These are phyloP conservation scores for Rutidosis leptorrhynchoides DNA, from an alignment of 129 eudicot genomes.

Conservation along the genomic window DNA sequence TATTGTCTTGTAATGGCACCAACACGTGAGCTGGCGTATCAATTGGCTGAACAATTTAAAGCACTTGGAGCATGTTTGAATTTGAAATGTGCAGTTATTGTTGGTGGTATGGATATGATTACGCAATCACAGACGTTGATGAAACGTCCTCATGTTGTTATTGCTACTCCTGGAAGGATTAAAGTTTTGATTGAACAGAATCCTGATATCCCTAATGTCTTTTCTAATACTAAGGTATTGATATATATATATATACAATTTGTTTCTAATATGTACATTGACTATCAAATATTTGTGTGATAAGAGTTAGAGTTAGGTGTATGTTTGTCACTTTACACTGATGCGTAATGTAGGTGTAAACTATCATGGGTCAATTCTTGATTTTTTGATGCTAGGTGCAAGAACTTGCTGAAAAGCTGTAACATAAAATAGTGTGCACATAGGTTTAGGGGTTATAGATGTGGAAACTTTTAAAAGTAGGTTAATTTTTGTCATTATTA, in stretches of 20 bases:
- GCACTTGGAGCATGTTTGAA: conserved; percentile 79
- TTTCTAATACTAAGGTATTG: conserved; percentile 72
- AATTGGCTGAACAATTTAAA: conserved; percentile 85
- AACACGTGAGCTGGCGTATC: conserved; percentile 84
- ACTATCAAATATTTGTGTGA: too few relatives aligned
- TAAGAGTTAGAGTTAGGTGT: background rate
- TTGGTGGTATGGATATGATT: conserved; percentile 88
- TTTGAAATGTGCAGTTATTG: conserved; percentile 57
- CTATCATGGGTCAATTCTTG: background rate
- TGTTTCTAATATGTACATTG: background rate
- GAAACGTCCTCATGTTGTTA: conserved; percentile 79
- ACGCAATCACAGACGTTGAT: conserved; percentile 54
- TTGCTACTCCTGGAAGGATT: conserved; percentile 87
- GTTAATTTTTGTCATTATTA: background rate
- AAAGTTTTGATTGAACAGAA: conserved; percentile 68
- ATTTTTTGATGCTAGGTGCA: background rate
- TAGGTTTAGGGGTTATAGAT: background rate
- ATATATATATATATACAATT: background rate
- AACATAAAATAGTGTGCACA: background rate
- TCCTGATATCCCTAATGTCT: conserved; percentile 73
- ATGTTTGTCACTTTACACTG: background rate
- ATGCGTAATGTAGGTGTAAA: background rate
- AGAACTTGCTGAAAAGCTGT: too few relatives aligned
- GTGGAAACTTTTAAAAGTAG: background rate
- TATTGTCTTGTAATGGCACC: conserved; percentile 79